Conservation (phyloP, 2,329 filamentous ascomycete species). For the Cryphonectria nitschkei region DNA sequence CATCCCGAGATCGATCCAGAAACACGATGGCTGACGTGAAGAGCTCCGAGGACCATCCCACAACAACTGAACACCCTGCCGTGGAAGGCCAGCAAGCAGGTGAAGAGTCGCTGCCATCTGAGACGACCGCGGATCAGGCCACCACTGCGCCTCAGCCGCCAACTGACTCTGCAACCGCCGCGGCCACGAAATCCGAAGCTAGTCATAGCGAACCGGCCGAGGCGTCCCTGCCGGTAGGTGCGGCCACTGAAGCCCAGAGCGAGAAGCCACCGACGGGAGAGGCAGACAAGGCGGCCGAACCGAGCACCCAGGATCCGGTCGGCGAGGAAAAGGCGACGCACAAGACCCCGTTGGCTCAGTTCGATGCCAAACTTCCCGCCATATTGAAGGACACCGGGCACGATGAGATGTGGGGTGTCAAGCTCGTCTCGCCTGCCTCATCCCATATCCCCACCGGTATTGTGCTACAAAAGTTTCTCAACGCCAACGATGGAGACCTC, state of each 20-base stretch:
- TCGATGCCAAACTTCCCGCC: constrained; percentile 61
- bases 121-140: constrained; percentile 9
- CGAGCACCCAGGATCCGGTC: not conserved
- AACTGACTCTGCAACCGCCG: constrained; percentile 11
- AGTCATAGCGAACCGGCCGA: not conserved
- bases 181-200: constrained; percentile 11
- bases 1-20: not conserved
- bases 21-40: constrained; percentile 3
- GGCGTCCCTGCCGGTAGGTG: not conserved
- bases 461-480: constrained; percentile 89
- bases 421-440: constrained; percentile 54
- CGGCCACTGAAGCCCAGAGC: constrained; percentile 8
- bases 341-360: constrained; percentile 50
- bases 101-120: constrained; percentile 2
- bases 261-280: constrained; percentile 7
- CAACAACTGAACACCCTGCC: not conserved
- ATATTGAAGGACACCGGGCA: constrained; percentile 64
- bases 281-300: not conserved
- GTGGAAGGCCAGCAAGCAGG: not conserved
- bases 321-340: not conserved
- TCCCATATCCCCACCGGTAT: constrained; percentile 75
- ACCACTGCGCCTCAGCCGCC: not conserved
- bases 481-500: constrained; percentile 81
- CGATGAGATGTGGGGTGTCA: constrained; percentile 85
- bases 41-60: not conserved